Percentiles rank a stretch among this genome's conserved stretches.
Conservation (phyloP, 2,329 filamentous ascomycete genomes). For the Waltergamsia citrina region DNA sequence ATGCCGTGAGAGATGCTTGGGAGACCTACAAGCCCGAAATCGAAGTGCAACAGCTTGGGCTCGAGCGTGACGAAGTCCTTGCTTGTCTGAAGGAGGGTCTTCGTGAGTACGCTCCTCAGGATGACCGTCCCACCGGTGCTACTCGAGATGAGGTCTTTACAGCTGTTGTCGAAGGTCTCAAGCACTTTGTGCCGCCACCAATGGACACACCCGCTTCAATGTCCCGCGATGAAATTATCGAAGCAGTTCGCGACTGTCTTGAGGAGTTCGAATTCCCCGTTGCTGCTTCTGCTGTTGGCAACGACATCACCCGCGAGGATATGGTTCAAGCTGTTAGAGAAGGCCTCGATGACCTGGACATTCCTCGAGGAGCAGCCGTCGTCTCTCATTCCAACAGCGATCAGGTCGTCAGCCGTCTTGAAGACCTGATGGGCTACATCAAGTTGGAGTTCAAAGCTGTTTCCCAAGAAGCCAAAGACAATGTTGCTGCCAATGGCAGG, state of each 20-base stretch:
- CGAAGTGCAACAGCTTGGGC: conserved; percentile 77
- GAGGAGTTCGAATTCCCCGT: conserved; percentile 74
- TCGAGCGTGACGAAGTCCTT: conserved; percentile 85
- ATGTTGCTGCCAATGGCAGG: conserved; percentile 65
- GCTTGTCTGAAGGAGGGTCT: conserved; percentile 81
- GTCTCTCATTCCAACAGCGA: conserved; percentile 33
- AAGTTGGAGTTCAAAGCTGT: conserved; percentile 49
- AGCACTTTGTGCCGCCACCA: conserved; percentile 67
- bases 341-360: conserved; percentile 42
- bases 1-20: conserved; percentile 83
- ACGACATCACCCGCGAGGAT: conserved; percentile 50
- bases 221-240: conserved; percentile 74
- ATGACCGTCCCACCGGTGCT: conserved; percentile 47
- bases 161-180: conserved; percentile 77
- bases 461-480: conserved; percentile 62
- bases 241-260: conserved; percentile 76
- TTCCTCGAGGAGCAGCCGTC: conserved; percentile 28
- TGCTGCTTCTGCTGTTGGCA: conserved; percentile 42
- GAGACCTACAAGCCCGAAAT: conserved; percentile 93
- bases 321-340: conserved; percentile 55
- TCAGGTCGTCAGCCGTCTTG: conserved; percentile 44
- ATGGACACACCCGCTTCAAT: conserved; percentile 60
- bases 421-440: conserved; percentile 57
- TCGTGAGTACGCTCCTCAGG: conserved; percentile 55
- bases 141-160: conserved; percentile 78